Conservation (phyloP, 345 rosid species). For the Cardamine occulta region DNA sequence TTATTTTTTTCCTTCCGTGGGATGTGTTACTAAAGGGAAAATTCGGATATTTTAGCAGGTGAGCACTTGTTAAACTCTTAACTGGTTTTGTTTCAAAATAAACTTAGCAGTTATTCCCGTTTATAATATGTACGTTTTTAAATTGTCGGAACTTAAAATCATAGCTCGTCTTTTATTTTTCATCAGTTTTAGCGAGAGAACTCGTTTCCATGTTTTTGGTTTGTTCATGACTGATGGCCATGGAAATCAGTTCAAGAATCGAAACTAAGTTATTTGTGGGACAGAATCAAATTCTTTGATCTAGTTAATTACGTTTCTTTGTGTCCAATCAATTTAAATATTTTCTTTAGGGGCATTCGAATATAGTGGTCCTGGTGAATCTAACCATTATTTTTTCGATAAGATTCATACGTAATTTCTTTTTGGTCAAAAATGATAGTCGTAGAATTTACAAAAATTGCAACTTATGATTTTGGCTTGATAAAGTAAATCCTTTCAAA, state of each 20-base stretch:
- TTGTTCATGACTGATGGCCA: not conserved
- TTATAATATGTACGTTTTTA: too few relatives aligned
- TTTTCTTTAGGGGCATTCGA: not conserved
- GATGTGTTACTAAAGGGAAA: not conserved
- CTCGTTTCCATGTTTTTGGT: not conserved
- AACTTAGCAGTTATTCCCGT: too few relatives aligned
- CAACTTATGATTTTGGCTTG: not conserved
- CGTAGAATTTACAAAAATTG: not conserved
- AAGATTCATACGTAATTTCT: not conserved
- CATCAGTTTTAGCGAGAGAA: not conserved
- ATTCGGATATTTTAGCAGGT: not conserved
- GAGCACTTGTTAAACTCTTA: not conserved
- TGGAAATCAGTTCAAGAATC: not conserved
- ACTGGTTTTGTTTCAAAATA: not conserved
- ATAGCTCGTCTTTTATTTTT: too few relatives aligned
- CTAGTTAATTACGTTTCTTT: not conserved
- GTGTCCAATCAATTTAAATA: slow-evolving; percentile 14
- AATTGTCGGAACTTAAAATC: too few relatives aligned
- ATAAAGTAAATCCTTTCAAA: not conserved
- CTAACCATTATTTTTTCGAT: not conserved
- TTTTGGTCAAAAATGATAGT: not conserved
- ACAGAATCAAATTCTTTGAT: slow-evolving; percentile 26
- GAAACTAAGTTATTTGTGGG: not conserved
- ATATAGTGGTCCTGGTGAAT: not conserved
- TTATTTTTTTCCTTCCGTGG: not conserved